These are phyloP conservation scores for Immersiporthe knoxdaviesiana DNA, from an alignment of 2,329 filamentous ascomycete species.

Conservation along the genomic window DNA sequence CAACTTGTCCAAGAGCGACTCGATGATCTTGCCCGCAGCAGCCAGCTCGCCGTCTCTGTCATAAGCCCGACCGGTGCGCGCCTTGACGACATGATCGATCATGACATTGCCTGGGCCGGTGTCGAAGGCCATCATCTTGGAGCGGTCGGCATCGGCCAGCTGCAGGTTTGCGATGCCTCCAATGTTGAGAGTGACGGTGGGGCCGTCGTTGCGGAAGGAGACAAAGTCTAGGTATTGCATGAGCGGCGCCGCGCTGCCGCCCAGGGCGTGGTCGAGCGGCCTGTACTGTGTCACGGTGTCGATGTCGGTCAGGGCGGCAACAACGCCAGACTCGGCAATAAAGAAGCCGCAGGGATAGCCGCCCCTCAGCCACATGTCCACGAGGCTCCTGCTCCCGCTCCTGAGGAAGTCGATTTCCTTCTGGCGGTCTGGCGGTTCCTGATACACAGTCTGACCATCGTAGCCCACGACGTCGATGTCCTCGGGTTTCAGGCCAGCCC, in stretches of 20 bases:
- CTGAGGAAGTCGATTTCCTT: conserved; percentile 21
- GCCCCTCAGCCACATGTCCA: conserved; percentile 37
- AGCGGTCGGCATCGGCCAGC: conserved; percentile 35
- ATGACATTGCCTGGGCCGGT: conserved; percentile 39
- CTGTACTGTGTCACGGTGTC: conserved; percentile 37
- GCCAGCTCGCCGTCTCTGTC: conserved; percentile 37
- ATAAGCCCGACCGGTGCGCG: conserved; percentile 32
- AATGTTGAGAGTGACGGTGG: conserved; percentile 37
- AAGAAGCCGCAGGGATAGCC: conserved; percentile 37
- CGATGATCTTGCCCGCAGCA: conserved; percentile 32
- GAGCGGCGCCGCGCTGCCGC: conserved; percentile 36
- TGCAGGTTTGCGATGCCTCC: conserved; percentile 40
- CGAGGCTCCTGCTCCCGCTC: conserved; percentile 26
- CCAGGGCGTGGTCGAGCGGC: conserved; percentile 37
- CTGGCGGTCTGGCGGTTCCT: conserved; percentile 35
- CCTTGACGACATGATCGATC: conserved; percentile 38
- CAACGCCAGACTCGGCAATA: conserved; percentile 39
- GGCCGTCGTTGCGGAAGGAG: conserved; percentile 35
- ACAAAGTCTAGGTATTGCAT: conserved; percentile 41
- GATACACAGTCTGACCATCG: conserved; percentile 39
- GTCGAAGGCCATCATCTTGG: conserved; percentile 40
- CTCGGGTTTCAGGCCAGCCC: conserved; percentile 31
- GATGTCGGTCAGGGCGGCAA: conserved; percentile 35
- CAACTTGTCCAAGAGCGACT: conserved; percentile 32
- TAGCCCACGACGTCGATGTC: conserved; percentile 38